These are phyloP conservation scores for Chalciporus chontae DNA, from an alignment of 768 basidiomycete genomes.

Conservation along the genomic window DNA sequence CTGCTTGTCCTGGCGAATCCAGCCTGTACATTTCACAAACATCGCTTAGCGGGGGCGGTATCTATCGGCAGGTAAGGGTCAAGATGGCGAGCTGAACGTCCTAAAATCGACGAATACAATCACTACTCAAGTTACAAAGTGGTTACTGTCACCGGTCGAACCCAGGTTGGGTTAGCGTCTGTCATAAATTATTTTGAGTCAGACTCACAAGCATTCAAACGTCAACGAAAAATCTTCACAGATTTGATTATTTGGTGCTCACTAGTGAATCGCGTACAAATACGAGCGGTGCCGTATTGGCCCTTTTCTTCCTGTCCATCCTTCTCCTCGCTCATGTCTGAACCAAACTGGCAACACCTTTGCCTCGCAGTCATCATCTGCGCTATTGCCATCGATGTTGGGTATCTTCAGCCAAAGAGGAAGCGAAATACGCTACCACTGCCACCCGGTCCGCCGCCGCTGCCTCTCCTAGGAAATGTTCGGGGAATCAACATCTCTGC, in stretches of 20 bases:
- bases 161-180: too few relatives aligned
- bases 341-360: constrained; percentile 8
- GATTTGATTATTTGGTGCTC: too few relatives aligned
- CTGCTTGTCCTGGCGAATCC: too few relatives aligned
- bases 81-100: too few relatives aligned
- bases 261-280: constrained; percentile 2
- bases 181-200: too few relatives aligned
- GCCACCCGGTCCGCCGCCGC: constrained; percentile 19
- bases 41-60: too few relatives aligned
- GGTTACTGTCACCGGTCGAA: too few relatives aligned
- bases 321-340: neutral
- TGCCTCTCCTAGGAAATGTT: constrained; percentile 21
- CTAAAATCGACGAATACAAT: too few relatives aligned
- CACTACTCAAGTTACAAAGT: too few relatives aligned
- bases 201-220: neutral
- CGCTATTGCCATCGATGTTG: constrained; percentile 3
- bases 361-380: constrained; percentile 12
- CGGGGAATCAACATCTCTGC: constrained; percentile 8
- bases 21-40: too few relatives aligned
- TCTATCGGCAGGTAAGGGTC: too few relatives aligned
- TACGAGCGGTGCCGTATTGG: neutral
- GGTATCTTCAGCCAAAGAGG: neutral
- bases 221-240: neutral
- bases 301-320: neutral
- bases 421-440: constrained; percentile 8